Evolutionary conservation across 2,329 filamentous ascomycete species (phyloP).

Genomic region (Myriangium duriaei): DNA sequence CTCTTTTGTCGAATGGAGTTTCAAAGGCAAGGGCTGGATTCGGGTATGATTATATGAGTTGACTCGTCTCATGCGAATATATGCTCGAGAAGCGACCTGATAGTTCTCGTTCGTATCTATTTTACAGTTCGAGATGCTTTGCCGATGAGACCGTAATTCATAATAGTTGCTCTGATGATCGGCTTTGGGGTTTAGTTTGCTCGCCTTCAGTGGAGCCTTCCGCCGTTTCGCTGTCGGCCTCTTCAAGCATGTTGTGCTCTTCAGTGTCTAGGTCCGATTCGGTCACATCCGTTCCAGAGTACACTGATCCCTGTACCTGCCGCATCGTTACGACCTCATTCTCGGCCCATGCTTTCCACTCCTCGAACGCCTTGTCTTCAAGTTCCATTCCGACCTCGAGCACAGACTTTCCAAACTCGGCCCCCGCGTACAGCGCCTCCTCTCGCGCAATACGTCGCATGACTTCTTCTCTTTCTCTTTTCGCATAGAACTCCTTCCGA

Average conservation of each 20-base stretch:
- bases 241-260: constrained; percentile 16
- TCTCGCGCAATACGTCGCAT: constrained; percentile 72
- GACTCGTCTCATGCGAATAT: too few relatives aligned
- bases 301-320: constrained; percentile 34
- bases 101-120: constrained; percentile 2
- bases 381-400: constrained; percentile 69
- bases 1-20: constrained; percentile 2
- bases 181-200: too few relatives aligned
- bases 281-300: constrained; percentile 22
- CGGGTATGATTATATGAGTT: too few relatives aligned
- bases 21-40: too few relatives aligned
- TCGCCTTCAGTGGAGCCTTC: constrained; percentile 6
- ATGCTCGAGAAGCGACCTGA: too few relatives aligned
- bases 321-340: constrained; percentile 38
- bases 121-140: constrained; percentile 2
- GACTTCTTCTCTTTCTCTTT: constrained; percentile 72
- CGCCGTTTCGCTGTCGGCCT: constrained; percentile 20
- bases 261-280: constrained; percentile 17
- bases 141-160: not conserved
- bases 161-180: too few relatives aligned
- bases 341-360: constrained; percentile 72
- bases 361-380: constrained; percentile 67
- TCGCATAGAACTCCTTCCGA: constrained; percentile 77
- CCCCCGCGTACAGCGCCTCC: constrained; percentile 74
- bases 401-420: constrained; percentile 70